These are phyloP conservation scores for Trichoderma aggressivum DNA, from an alignment of 2,329 filamentous ascomycete species.

Conservation along the genomic window DNA sequence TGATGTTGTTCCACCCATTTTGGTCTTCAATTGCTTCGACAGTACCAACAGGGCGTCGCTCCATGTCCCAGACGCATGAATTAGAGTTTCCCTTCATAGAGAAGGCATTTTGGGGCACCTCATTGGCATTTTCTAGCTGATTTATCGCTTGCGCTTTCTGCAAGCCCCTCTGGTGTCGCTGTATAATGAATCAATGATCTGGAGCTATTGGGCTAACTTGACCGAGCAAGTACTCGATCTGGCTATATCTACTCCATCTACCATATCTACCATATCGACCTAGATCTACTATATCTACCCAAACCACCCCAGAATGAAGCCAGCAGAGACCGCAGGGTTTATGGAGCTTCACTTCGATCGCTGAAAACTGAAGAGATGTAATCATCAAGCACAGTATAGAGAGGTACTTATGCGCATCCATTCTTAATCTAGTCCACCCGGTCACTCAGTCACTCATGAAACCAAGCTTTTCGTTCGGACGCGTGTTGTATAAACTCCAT, in stretches of 20 bases:
- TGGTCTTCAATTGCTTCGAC: not conserved
- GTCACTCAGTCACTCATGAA: too few relatives aligned
- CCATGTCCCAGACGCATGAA: not conserved
- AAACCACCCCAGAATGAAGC: not conserved
- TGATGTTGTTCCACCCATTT: not conserved
- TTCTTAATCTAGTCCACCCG: too few relatives aligned
- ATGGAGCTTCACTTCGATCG: not conserved
- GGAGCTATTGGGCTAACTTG: not conserved
- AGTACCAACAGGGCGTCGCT: not conserved
- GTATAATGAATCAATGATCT: not conserved
- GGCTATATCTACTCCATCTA: too few relatives aligned
- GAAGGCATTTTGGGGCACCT: not conserved
- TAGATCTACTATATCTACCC: too few relatives aligned
- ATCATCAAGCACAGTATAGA: too few relatives aligned
- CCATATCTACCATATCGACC: too few relatives aligned
- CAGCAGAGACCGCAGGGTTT: not conserved
- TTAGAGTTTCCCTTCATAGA: not conserved
- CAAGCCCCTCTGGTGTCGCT: not conserved
- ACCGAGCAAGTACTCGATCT: not conserved
- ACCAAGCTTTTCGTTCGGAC: not conserved
- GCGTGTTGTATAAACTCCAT: not conserved
- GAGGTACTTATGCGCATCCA: too few relatives aligned
- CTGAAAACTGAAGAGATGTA: too few relatives aligned
- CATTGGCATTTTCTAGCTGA: not conserved
- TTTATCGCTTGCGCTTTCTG: not conserved